A percentile compares a stretch with the other conserved stretches of the same genome.
Evolutionary conservation across 2,329 filamentous ascomycete species (phyloP).

Genomic region (Pseudocercospora macadamiae): DNA sequence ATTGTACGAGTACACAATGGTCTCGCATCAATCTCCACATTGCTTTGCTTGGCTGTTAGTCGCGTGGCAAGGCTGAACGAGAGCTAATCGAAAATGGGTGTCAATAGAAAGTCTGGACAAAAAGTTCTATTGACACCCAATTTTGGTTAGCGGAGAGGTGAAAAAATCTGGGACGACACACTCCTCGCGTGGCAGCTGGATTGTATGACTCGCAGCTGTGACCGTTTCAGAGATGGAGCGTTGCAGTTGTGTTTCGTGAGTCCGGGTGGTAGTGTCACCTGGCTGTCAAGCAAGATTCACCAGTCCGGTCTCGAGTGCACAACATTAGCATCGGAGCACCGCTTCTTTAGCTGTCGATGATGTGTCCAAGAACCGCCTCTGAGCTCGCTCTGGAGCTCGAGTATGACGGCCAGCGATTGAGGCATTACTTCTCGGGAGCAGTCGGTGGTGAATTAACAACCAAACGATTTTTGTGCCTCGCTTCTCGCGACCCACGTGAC

Average conservation of each 20-base stretch:
- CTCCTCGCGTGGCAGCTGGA: neutral
- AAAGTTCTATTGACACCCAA: slow-evolving; percentile 15
- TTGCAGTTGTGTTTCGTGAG: neutral
- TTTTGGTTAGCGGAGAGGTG: slow-evolving; percentile 10
- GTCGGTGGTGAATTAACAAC: too few species aligned
- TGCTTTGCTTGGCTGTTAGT: slow-evolving; percentile 12
- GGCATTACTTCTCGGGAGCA: too few species aligned
- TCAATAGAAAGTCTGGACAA: slow-evolving; percentile 28
- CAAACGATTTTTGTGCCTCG: too few species aligned
- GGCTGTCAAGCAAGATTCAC: neutral
- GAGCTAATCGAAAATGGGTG: slow-evolving; percentile 16
- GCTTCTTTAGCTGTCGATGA: too few species aligned
- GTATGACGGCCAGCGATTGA: too few species aligned
- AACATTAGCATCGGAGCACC: too few species aligned
- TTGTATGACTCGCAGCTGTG: neutral
- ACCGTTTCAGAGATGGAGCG: neutral
- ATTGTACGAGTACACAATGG: slow-evolving; percentile 10
- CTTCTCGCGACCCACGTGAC: too few species aligned
- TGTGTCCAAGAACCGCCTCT: too few species aligned
- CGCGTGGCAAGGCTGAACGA: slow-evolving; percentile 9
- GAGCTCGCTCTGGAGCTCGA: too few species aligned
- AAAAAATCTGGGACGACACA: neutral
- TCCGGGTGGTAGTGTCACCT: neutral
- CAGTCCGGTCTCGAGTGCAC: neutral
- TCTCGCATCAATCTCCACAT: slow-evolving; percentile 7